Conservation (phyloP, 2,329 filamentous ascomycete species). For the Colletotrichum limetticola region DNA sequence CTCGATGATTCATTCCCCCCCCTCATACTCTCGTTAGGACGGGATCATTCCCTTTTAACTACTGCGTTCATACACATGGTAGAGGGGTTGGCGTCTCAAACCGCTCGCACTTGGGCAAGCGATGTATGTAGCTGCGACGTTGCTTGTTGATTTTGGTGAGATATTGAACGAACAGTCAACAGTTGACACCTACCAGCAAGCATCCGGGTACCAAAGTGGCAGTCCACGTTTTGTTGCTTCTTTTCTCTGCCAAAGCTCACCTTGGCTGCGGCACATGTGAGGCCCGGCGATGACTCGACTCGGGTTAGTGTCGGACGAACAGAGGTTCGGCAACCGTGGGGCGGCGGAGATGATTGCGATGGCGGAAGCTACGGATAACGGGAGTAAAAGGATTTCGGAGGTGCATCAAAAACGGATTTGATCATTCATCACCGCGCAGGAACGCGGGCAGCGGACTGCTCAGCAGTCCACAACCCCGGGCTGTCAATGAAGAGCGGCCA, state of each 20-base stretch:
- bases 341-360: background rate
- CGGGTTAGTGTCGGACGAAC: slow-evolving; percentile 12
- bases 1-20: too few species aligned
- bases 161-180: background rate
- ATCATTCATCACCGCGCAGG: slow-evolving; percentile 6
- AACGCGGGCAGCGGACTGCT: slow-evolving; percentile 19
- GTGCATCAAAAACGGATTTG: slow-evolving; percentile 1
- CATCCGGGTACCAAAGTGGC: background rate
- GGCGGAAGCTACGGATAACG: slow-evolving; percentile 20
- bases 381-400: slow-evolving; percentile 6
- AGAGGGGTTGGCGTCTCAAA: background rate
- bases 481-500: background rate
- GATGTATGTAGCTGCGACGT: background rate
- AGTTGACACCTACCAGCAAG: slow-evolving; percentile 14
- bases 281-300: slow-evolving; percentile 6
- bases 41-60: background rate
- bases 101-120: background rate
- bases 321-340: slow-evolving; percentile 19
- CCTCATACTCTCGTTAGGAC: background rate
- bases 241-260: background rate
- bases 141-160: background rate
- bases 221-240: background rate
- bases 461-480: slow-evolving; percentile 4
- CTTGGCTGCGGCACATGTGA: background rate
- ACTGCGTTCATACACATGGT: too few species aligned